These are phyloP conservation scores for Byssothecium circinans DNA, from an alignment of 2,329 filamentous ascomycete genomes.

Conservation along the genomic window DNA sequence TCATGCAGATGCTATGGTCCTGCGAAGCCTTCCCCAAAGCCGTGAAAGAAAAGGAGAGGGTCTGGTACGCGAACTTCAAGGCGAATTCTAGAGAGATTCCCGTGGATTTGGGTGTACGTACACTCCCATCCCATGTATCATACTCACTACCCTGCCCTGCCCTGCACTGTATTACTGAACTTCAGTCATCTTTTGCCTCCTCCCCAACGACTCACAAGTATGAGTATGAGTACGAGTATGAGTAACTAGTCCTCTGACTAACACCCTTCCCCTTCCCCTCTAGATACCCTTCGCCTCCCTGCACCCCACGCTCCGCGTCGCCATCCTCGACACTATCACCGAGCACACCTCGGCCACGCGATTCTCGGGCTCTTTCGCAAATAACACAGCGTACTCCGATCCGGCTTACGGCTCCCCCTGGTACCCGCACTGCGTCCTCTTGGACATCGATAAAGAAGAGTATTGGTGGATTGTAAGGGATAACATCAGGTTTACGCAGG, in stretches of 20 bases:
- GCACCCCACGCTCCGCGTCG: conserved; percentile 19
- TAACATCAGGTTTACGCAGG: conserved; percentile 8
- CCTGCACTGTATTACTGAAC: too few relatives aligned
- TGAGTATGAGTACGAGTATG: too few relatives aligned
- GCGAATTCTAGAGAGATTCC: background rate
- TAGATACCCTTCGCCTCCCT: conserved; percentile 19
- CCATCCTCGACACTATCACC: conserved; percentile 22
- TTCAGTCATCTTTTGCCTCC: too few relatives aligned
- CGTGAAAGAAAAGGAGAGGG: conserved; percentile 3
- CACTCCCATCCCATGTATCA: background rate
- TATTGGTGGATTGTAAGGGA: conserved; percentile 11
- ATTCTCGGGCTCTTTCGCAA: too few relatives aligned
- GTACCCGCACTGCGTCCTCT: conserved; percentile 14
- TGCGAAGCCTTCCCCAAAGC: conserved; percentile 3
- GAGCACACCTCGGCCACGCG: background rate
- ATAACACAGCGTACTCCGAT: conserved; percentile 7
- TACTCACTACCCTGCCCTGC: too few relatives aligned
- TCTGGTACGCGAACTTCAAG: conserved; percentile 17
- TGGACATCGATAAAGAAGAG: conserved; percentile 8
- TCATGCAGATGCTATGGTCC: conserved; percentile 10
- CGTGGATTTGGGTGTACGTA: conserved; percentile 1
- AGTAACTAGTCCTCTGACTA: too few relatives aligned
- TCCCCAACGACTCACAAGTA: too few relatives aligned
- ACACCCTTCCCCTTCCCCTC: too few relatives aligned
- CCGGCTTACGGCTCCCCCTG: background rate